Evolutionary conservation across 2,329 filamentous ascomycete species (phyloP), one percentile per base, ranked within the genome.

Genomic region (Diplodia mutila): DNA sequence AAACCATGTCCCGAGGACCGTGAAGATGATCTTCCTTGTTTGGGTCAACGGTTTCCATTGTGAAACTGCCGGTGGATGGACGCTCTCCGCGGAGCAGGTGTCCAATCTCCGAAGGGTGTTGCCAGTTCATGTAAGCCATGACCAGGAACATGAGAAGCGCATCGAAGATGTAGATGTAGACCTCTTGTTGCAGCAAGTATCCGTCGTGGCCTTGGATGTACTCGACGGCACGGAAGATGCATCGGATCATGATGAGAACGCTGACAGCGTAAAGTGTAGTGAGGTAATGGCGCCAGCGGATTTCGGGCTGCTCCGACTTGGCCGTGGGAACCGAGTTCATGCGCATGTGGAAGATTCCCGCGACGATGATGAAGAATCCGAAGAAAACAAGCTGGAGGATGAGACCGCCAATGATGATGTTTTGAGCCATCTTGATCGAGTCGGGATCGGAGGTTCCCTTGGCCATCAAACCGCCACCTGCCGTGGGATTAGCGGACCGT

Each of bases 141-240:
- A 83, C 81, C 5, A 75, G 11, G 42, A 79, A 72, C 82, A 84
- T 84, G 18, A 82, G 75, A 2, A 76, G 68, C 7, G 82, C 80
- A 75, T 85, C 83, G 66, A 85, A 83, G 21, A 81, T 74, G 70
- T 85, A 85, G 4, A 84, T 67, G 27, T 76, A 83, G 64, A 77
- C 76, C 74, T 86, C 84, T 48, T 80, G 77, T 16, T 72, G 69
- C 46, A 84, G 73, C 11, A 86, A 70, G 59, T 77, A 80, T 1
- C 84, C 84, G 25, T 76, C 70, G 29, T 79, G 76, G 1, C 84
- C 84, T 70, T 80, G 73, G 0, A 75, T 69, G 68, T 83, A 87
- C 75, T 86, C 85, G 7, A 81, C 72, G 11, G 85, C 76, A 37
- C 85, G 79, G 65, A 85, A 85, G 1, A 85, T 68, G 7, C 76